These are phyloP conservation scores for Porphyrellus cyaneotinctus DNA, from an alignment of 768 basidiomycete genomes.

Conservation along the genomic window DNA sequence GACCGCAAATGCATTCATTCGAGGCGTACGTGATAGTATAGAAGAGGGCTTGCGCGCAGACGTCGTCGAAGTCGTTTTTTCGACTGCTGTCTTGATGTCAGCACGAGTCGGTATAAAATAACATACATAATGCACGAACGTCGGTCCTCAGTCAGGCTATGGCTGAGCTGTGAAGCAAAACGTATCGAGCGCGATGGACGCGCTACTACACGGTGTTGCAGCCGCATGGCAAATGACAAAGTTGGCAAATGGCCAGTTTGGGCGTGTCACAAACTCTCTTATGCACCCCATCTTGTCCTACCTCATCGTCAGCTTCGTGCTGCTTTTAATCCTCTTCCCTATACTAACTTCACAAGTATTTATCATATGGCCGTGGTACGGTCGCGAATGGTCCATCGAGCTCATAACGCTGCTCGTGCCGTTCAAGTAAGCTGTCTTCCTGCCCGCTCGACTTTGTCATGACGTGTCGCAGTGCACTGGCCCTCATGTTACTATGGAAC, in stretches of 20 bases:
- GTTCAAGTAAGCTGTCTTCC: conserved; percentile 71
- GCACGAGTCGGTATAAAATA: not conserved
- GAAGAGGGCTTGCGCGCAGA: not conserved
- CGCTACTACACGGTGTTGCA: conserved; percentile 6
- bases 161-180: conserved; percentile 8
- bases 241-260: conserved; percentile 1
- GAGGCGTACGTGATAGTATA: conserved; percentile 23
- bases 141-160: not conserved
- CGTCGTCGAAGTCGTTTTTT: not conserved
- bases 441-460: conserved; percentile 4
- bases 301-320: conserved; percentile 64
- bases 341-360: conserved; percentile 86
- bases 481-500: conserved; percentile 80
- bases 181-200: conserved; percentile 8
- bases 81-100: conserved; percentile 8
- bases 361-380: conserved; percentile 93
- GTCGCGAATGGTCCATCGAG: conserved; percentile 65
- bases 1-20: not conserved
- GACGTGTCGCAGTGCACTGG: conserved; percentile 51
- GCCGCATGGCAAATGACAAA: conserved; percentile 15
- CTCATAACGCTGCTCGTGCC: conserved; percentile 74
- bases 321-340: conserved; percentile 79
- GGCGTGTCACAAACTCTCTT: conserved; percentile 8
- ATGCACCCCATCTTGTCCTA: conserved; percentile 52
- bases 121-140: not conserved